Evolutionary conservation across 805 yeast genomes (phyloP).

Genomic region (Candida yuanshanica): DNA sequence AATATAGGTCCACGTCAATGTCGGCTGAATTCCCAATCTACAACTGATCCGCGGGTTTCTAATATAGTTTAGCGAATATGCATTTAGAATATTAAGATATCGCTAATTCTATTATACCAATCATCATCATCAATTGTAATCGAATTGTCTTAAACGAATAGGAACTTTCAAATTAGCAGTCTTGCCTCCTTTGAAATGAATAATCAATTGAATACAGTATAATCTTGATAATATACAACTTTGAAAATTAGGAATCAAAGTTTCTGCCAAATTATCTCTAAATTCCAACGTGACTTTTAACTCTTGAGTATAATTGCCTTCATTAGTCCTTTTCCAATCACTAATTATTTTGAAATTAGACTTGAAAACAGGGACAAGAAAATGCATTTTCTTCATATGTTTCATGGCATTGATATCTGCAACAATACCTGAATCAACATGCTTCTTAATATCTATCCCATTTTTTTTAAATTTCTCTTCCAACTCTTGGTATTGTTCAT

Average conservation of each 20-base stretch:
- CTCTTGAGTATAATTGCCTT: slow-evolving; percentile 10
- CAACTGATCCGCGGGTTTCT: too few species aligned
- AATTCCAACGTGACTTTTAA: slow-evolving; percentile 38
- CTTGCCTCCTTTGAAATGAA: slow-evolving; percentile 32
- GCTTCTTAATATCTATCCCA: slow-evolving; percentile 6
- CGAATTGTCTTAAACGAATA: slow-evolving; percentile 29
- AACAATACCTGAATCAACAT: slow-evolving; percentile 9
- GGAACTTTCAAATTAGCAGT: slow-evolving; percentile 30
- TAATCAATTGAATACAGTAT: slow-evolving; percentile 45
- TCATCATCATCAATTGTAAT: too few species aligned
- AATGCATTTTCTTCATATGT: slow-evolving; percentile 11
- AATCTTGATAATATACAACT: slow-evolving; percentile 55
- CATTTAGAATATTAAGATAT: too few species aligned
- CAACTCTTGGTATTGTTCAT: slow-evolving; percentile 14
- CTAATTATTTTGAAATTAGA: slow-evolving; percentile 12
- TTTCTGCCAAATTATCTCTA: slow-evolving; percentile 38
- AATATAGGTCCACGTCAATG: too few species aligned
- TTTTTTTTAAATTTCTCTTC: slow-evolving; percentile 6
- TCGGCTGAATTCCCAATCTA: too few species aligned
- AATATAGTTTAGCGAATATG: too few species aligned
- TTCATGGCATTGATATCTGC: slow-evolving; percentile 20
- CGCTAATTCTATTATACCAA: too few species aligned
- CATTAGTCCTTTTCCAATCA: slow-evolving; percentile 17
- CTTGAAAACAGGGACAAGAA: slow-evolving; percentile 3
- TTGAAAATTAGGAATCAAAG: slow-evolving; percentile 58